Base-by-base conservation (phyloP, 176 grass and related monocot species). In the Aegilops longissima region DNA sequence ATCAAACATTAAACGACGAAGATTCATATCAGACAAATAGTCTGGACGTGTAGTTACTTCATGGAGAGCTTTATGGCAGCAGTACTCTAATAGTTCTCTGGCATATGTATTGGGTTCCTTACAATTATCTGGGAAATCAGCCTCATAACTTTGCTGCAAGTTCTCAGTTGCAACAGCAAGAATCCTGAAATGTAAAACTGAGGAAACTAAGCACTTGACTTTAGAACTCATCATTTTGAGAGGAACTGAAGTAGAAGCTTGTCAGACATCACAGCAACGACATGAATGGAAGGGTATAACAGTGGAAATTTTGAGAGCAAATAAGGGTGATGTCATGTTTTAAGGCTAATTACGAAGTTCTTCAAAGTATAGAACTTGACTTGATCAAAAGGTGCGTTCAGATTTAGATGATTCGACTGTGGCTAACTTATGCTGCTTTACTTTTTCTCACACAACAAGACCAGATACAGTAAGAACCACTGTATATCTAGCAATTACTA, bases 21-120 rank as follows among this genome's bases (percentile, higher is more conserved):
- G 91, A 82, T 95, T 87, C 86, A 82, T 90, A 82, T 98, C 90
- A 75, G 93, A 38, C 82, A 98, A 88, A 92, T 98, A 83, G 56
- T 92, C 90, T 33, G 79, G 93, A 42, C 78, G 83, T 66, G 89
- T 86, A 47, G 83, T 95, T 61, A 86, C 88, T 87, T 80, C 86
- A 88, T 83, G 93, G 79, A 98, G 93, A 92, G 90, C 83, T 87
- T 90, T 98, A 77, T 85, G 91, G 86, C 84, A 98, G 73, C 91
- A 95, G 70, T 92, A 98, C 64, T 95, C 89, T 64, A 98, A 80
- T 58, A 95, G 68, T 29, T 98, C 84, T 69, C 78, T 90, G 24
- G 93, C 88, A 84, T 95, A 95, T 73, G 63, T 66, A 78, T 61
- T 78, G 18, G 79, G 20, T 58, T 86, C 80, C 63, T 79, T 92